Conservation (phyloP, 2,329 filamentous ascomycete species). For the Colletotrichum neosansevieriae region DNA sequence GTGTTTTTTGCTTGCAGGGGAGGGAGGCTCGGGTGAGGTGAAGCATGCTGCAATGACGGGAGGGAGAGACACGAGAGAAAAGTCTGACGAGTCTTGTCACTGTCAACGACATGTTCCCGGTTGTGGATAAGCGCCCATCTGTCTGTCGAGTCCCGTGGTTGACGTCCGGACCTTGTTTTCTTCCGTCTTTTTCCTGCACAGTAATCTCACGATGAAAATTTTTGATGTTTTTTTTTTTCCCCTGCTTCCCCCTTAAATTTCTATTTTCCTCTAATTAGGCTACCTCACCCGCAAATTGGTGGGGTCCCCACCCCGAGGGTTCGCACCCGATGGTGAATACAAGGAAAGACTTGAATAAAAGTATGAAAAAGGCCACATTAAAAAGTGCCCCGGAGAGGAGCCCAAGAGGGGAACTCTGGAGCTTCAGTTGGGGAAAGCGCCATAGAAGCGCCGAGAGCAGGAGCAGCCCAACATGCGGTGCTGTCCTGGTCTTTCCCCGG, state of each 20-base stretch:
- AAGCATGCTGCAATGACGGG: constrained; percentile 14
- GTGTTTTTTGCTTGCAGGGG: neutral
- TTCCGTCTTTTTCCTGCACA: neutral
- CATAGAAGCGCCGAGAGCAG: constrained; percentile 38
- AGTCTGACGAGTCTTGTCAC: neutral
- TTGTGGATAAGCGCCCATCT: constrained; percentile 26
- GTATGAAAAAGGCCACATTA: neutral
- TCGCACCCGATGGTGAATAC: constrained; percentile 8
- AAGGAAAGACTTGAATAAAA: neutral
- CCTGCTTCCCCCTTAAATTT: neutral
- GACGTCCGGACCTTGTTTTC: neutral
- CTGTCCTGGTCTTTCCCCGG: constrained; percentile 20
- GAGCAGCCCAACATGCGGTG: neutral
- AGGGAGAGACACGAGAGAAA: neutral
- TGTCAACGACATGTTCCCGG: constrained; percentile 11
- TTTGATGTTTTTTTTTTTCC: neutral
- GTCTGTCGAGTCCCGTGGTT: neutral
- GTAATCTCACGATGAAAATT: constrained; percentile 20
- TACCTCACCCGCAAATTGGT: constrained; percentile 20
- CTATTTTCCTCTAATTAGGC: neutral
- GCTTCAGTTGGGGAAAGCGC: constrained; percentile 38
- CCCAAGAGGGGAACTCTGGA: constrained; percentile 19
- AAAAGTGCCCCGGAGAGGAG: constrained; percentile 29
- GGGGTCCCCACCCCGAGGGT: constrained; percentile 18
- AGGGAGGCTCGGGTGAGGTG: neutral